Percentiles rank a stretch among this genome's conserved stretches.
These are phyloP conservation scores for Aspergillus egyptiacus DNA, from an alignment of 495 filamentous ascomycete genomes.

Conservation along the genomic window DNA sequence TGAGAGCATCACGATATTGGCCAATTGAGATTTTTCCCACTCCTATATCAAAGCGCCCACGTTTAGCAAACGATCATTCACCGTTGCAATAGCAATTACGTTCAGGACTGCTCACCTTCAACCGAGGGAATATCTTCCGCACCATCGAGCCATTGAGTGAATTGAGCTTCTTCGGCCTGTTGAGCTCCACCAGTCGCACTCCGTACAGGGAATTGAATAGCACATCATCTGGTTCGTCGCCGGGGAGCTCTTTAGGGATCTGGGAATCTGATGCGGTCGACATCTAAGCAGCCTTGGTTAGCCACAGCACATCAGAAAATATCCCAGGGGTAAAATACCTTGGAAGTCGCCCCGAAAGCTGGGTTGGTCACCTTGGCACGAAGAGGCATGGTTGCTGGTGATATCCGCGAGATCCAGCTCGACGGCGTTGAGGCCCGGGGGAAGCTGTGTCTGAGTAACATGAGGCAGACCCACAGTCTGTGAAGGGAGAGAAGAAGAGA, in stretches of 20 bases:
- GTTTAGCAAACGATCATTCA: slow-evolving; percentile 14
- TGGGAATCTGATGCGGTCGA: slow-evolving; percentile 37
- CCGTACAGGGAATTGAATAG: slow-evolving; percentile 84
- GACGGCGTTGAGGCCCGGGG: slow-evolving; percentile 42
- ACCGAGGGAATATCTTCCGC: slow-evolving; percentile 78
- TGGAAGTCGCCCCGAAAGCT: slow-evolving; percentile 45
- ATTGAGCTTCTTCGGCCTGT: slow-evolving; percentile 85
- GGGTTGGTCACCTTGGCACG: slow-evolving; percentile 73
- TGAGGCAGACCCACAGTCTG: slow-evolving; percentile 27
- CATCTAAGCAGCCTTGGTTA: slow-evolving; percentile 43
- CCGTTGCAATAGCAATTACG: background rate
- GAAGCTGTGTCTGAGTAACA: slow-evolving; percentile 49
- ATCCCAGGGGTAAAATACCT: slow-evolving; percentile 12
- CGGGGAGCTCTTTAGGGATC: slow-evolving; percentile 48
- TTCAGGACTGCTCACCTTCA: slow-evolving; percentile 46
- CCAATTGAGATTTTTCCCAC: slow-evolving; percentile 89
- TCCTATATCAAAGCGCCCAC: slow-evolving; percentile 44
- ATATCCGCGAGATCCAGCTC: slow-evolving; percentile 50
- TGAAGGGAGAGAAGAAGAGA: slow-evolving; percentile 19
- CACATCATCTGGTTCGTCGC: slow-evolving; percentile 83
- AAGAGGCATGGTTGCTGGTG: slow-evolving; percentile 67
- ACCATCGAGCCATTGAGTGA: slow-evolving; percentile 90
- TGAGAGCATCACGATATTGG: slow-evolving; percentile 88
- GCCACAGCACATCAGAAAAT: background rate
- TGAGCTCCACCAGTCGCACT: slow-evolving; percentile 86